Conservation (phyloP, 108 stramenopile species). For the Pseudonitzschia multiseries region DNA sequence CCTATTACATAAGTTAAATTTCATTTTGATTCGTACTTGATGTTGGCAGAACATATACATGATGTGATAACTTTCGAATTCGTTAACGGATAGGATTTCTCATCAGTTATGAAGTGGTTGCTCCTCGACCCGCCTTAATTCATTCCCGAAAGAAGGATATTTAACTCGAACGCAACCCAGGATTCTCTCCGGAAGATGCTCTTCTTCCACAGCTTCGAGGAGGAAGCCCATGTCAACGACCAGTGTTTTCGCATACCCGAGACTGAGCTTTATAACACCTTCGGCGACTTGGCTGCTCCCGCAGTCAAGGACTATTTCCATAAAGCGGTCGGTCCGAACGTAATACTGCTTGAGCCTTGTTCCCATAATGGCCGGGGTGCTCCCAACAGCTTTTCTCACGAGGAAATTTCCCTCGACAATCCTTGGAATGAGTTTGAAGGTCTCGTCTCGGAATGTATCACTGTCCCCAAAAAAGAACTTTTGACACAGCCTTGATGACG, state of each 20-base stretch:
- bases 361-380: slow-evolving; percentile 89
- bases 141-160: slow-evolving; percentile 36
- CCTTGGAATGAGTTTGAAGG: slow-evolving; percentile 91
- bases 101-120: background rate
- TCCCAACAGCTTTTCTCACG: slow-evolving; percentile 86
- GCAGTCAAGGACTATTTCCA: slow-evolving; percentile 91
- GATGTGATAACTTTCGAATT: no score
- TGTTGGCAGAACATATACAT: no score
- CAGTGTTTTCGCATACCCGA: slow-evolving; percentile 87
- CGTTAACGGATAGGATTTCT: no score
- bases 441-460: slow-evolving; percentile 64
- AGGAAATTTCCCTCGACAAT: slow-evolving; percentile 93
- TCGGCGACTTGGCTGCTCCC: slow-evolving; percentile 79
- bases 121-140: slow-evolving; percentile 17
- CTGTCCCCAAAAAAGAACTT: slow-evolving; percentile 76
- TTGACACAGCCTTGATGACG: slow-evolving; percentile 69
- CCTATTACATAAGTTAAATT: no score
- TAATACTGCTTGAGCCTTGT: slow-evolving; percentile 86
- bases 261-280: slow-evolving; percentile 77
- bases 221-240: slow-evolving; percentile 92
- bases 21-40: no score
- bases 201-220: slow-evolving; percentile 80
- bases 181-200: slow-evolving; percentile 85
- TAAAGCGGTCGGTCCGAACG: slow-evolving; percentile 70
- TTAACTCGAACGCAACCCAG: slow-evolving; percentile 72